Evolutionary conservation across 2,329 filamentous ascomycete genomes (phyloP).

Genomic region (Exserohilum turcica): DNA sequence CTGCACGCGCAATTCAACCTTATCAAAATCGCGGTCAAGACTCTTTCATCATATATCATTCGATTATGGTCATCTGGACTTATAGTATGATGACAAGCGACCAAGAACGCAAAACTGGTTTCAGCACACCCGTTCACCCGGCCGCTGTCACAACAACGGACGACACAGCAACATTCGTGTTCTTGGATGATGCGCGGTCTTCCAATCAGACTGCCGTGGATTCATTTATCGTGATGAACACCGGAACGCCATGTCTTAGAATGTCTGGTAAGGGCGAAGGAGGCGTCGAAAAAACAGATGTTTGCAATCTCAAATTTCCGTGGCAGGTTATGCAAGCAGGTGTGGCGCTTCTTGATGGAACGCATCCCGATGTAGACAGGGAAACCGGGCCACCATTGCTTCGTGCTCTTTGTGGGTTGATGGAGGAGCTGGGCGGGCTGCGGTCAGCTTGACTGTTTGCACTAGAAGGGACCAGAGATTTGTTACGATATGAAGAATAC

Average conservation of each 20-base stretch:
- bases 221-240: conserved; percentile 15
- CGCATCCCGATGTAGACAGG: conserved; percentile 23
- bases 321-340: conserved; percentile 26
- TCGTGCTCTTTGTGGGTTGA: conserved; percentile 23
- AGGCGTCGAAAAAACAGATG: background rate
- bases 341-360: conserved; percentile 21
- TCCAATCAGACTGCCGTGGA: conserved; percentile 15
- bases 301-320: conserved; percentile 20
- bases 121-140: background rate
- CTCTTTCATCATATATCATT: conserved; percentile 27
- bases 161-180: background rate
- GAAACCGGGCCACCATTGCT: conserved; percentile 23
- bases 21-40: conserved; percentile 28
- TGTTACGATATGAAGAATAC: too few relatives aligned
- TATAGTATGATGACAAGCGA: conserved; percentile 31
- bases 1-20: conserved; percentile 18
- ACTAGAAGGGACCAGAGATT: too few relatives aligned
- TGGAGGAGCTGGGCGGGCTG: conserved; percentile 2
- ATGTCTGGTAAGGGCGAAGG: background rate
- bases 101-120: conserved; percentile 18
- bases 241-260: conserved; percentile 16
- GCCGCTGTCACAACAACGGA: background rate
- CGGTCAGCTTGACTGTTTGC: too few relatives aligned
- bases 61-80: conserved; percentile 31
- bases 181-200: conserved; percentile 14